These are phyloP conservation scores for Tricholoma sp. DNA, from an alignment of 768 basidiomycete genomes.

Conservation along the genomic window DNA sequence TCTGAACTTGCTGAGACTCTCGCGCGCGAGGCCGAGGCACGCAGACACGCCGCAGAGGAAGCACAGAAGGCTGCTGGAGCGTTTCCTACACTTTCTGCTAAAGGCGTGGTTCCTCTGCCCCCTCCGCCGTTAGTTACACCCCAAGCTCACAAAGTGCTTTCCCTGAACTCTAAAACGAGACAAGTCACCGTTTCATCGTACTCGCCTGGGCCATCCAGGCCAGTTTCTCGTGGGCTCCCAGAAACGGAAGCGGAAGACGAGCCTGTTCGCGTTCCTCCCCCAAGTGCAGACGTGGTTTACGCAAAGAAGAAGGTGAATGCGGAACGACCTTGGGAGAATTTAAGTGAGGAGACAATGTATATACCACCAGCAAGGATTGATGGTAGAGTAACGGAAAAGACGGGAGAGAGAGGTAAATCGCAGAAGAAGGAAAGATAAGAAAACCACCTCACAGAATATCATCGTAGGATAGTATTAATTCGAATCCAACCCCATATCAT, in stretches of 20 bases:
- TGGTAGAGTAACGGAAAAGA: constrained; percentile 2
- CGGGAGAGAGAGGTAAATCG: not conserved
- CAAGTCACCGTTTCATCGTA: constrained; percentile 53
- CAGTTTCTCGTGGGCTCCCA: constrained; percentile 27
- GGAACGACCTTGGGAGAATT: constrained; percentile 40
- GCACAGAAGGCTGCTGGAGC: constrained; percentile 50
- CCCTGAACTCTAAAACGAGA: constrained; percentile 47
- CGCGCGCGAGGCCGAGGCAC: constrained; percentile 43
- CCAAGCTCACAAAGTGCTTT: constrained; percentile 49
- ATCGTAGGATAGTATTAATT: too few species aligned
- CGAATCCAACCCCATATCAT: too few species aligned
- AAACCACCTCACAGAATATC: not conserved
- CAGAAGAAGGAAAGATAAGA: not conserved
- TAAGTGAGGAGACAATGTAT: constrained; percentile 31
- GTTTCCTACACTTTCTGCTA: constrained; percentile 49
- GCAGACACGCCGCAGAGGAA: constrained; percentile 41
- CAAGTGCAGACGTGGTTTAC: constrained; percentile 30
- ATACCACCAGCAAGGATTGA: constrained; percentile 20
- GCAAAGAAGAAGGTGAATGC: constrained; percentile 23
- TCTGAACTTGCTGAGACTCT: constrained; percentile 37
- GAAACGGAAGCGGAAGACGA: constrained; percentile 23
- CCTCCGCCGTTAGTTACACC: constrained; percentile 17
- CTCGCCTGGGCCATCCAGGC: constrained; percentile 32
- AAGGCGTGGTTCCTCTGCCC: constrained; percentile 2
- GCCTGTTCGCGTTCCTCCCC: constrained; percentile 26